phyloP scores from a whole-genome alignment of 2,329 filamentous ascomycete species.

The Botrytis byssoidea region DNA sequence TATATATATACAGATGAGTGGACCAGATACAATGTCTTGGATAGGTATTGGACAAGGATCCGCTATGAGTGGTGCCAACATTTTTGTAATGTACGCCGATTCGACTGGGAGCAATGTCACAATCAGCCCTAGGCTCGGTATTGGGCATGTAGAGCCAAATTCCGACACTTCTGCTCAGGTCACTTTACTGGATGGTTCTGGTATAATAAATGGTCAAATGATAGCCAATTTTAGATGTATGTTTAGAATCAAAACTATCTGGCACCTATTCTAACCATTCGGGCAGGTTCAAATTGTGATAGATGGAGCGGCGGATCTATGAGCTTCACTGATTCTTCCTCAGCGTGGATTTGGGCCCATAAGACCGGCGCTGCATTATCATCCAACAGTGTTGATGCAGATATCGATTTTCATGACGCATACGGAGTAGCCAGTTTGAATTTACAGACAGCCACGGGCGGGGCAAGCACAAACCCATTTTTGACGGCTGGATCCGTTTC shows the following conservation, averaged over 20 bases:
- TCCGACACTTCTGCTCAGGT: constrained; percentile 45
- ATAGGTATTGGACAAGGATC: constrained; percentile 55
- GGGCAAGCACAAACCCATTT: constrained; percentile 39
- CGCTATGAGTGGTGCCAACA: constrained; percentile 54
- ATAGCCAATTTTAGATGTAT: constrained; percentile 55
- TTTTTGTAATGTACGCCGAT: constrained; percentile 58
- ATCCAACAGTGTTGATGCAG: constrained; percentile 45
- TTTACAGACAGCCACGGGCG: constrained; percentile 50
- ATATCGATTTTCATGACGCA: constrained; percentile 47
- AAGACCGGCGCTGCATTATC: constrained; percentile 48
- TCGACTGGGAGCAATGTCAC: constrained; percentile 54
- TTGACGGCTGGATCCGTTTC: constrained; percentile 11
- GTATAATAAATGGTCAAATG: constrained; percentile 52
- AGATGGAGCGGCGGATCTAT: constrained; percentile 52
- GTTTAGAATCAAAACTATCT: constrained; percentile 20
- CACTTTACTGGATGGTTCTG: constrained; percentile 52
- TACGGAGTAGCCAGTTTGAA: constrained; percentile 47
- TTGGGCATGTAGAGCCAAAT: constrained; percentile 45
- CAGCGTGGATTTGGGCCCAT: constrained; percentile 52
- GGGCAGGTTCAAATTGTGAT: constrained; percentile 49
- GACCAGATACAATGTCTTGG: constrained; percentile 53
- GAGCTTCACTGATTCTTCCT: constrained; percentile 46
- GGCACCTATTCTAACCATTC: constrained; percentile 13
- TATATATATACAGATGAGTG: constrained; percentile 57
- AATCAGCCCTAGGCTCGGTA: constrained; percentile 51